Evolutionary conservation across 768 basidiomycete species (phyloP).

Genomic region (Boletellus ananiceps): DNA sequence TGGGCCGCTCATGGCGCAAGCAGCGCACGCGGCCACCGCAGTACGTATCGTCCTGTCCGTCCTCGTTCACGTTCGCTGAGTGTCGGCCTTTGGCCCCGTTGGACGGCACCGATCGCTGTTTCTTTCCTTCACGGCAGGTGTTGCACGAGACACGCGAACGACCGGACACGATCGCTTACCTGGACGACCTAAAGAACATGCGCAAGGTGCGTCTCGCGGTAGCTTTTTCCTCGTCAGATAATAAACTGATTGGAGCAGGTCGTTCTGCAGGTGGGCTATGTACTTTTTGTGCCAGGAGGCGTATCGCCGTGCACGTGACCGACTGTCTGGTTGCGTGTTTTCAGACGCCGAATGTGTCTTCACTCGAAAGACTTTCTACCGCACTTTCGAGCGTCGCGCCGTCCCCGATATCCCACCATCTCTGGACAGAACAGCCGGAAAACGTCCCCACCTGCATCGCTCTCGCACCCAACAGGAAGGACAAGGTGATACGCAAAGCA

Average conservation of each 20-base stretch:
- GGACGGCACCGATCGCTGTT: too few relatives aligned
- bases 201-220: constrained; percentile 32
- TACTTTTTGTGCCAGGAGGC: background rate
- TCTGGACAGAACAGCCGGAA: constrained; percentile 45
- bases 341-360: constrained; percentile 32
- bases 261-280: constrained; percentile 35
- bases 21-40: constrained; percentile 40
- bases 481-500: constrained; percentile 36
- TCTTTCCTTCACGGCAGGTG: constrained; percentile 23
- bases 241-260: constrained; percentile 22
- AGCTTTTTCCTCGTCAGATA: background rate
- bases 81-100: too few relatives aligned
- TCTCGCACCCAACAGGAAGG: constrained; percentile 39
- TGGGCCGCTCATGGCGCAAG: constrained; percentile 43
- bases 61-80: background rate
- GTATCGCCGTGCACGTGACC: background rate
- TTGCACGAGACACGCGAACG: constrained; percentile 37
- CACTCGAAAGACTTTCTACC: constrained; percentile 30
- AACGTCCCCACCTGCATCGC: constrained; percentile 40
- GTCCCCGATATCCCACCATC: constrained; percentile 34
- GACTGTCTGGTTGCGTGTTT: background rate
- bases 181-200: constrained; percentile 38
- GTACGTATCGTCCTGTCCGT: constrained; percentile 15
- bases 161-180: constrained; percentile 36
- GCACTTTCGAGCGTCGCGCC: constrained; percentile 21